Evolutionary conservation across 2,329 filamentous ascomycete genomes (phyloP).

Genomic region (Penicillium decumbens): DNA sequence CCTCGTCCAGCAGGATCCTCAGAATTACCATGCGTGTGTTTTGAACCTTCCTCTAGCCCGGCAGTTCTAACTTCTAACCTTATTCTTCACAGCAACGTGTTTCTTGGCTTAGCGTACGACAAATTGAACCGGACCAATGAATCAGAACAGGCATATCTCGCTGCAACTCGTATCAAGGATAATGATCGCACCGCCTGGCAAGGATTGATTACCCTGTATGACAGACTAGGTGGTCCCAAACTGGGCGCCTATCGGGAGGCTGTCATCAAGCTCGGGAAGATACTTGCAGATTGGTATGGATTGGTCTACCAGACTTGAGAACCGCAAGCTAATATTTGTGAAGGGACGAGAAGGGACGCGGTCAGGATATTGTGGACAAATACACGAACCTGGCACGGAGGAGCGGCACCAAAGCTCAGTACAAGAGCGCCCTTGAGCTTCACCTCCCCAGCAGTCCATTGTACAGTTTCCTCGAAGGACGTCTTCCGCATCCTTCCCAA

Average conservation of each 20-base stretch:
- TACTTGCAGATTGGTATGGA: conserved; percentile 62
- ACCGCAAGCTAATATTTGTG: conserved; percentile 11
- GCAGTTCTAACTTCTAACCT: neutral
- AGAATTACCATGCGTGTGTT: conserved; percentile 75
- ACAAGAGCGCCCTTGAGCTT: conserved; percentile 69
- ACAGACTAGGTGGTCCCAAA: conserved; percentile 66
- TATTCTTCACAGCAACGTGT: conserved; percentile 59
- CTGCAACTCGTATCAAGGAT: conserved; percentile 66
- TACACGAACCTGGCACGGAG: conserved; percentile 69
- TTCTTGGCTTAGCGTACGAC: conserved; percentile 78
- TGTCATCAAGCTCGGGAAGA: conserved; percentile 66
- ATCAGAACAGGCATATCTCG: conserved; percentile 70
- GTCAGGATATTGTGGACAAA: conserved; percentile 67
- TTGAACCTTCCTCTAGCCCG: neutral
- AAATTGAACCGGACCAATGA: conserved; percentile 67
- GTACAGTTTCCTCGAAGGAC: conserved; percentile 77
- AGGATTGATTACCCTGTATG: conserved; percentile 79
- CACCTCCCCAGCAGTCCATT: conserved; percentile 75
- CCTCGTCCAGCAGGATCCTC: conserved; percentile 66
- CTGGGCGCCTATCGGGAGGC: conserved; percentile 70
- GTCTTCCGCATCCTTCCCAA: conserved; percentile 70
- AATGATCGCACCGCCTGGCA: conserved; percentile 84
- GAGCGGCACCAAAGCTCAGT: conserved; percentile 67
- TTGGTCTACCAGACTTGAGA: neutral
- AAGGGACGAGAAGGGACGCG: conserved; percentile 56